Conservation (phyloP, 106 monocot genomes). For the Acanthochlamys bracteata region DNA sequence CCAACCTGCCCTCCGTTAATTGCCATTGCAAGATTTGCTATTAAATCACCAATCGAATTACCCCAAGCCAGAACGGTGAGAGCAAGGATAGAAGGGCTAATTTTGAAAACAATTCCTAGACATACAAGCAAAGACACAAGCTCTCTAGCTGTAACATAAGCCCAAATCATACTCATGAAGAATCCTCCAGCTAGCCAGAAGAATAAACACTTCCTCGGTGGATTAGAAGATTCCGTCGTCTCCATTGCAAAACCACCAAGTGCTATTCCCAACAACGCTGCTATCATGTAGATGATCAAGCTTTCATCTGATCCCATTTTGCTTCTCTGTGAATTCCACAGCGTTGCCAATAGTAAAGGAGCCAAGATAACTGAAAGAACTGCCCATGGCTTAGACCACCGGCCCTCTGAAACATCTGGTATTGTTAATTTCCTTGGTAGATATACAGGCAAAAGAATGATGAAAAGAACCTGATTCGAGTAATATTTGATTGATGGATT, state of each 20-base stretch:
- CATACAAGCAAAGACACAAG: slow-evolving; percentile 28
- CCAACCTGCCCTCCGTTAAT: slow-evolving; percentile 8
- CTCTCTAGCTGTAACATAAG: slow-evolving; percentile 27
- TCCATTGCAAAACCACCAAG: slow-evolving; percentile 12
- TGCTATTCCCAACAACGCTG: slow-evolving; percentile 1
- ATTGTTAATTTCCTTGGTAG: slow-evolving; percentile 48
- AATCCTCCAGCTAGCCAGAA: slow-evolving; percentile 33
- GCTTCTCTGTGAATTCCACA: slow-evolving; percentile 23
- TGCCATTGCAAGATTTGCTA: slow-evolving; percentile 9
- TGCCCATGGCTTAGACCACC: slow-evolving; percentile 43
- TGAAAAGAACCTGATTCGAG: slow-evolving; percentile 7
- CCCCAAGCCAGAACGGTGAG: slow-evolving; percentile 41
- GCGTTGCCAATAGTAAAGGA: slow-evolving; percentile 28
- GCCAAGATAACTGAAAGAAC: slow-evolving; percentile 28
- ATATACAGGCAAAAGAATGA: slow-evolving; percentile 32
- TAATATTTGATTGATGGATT: neutral
- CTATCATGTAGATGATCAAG: slow-evolving; percentile 15
- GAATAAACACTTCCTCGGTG: slow-evolving; percentile 25
- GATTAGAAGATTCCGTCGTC: slow-evolving; percentile 18
- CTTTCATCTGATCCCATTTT: slow-evolving; percentile 9
- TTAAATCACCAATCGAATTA: slow-evolving; percentile 14
- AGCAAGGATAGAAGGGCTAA: slow-evolving; percentile 30
- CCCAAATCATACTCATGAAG: slow-evolving; percentile 29
- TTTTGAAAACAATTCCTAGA: slow-evolving; percentile 27
- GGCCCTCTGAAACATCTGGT: slow-evolving; percentile 29